phyloP scores from a whole-genome alignment of 164 flowering plant species.

The Aristolochia californica region DNA sequence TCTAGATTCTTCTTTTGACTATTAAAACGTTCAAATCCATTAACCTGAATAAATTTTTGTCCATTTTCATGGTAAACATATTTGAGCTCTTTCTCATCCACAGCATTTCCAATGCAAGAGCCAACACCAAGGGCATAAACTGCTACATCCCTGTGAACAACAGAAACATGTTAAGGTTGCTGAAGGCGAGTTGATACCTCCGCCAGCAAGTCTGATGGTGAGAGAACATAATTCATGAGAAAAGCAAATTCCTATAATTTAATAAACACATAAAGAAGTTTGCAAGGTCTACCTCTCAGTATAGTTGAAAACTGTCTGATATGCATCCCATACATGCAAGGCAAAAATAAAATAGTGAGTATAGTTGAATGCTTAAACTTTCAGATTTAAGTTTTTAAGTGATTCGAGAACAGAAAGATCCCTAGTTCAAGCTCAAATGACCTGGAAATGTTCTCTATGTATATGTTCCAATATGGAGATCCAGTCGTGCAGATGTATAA shows the following conservation, averaged over 20 bases:
- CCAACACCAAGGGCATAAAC: conserved; percentile 90
- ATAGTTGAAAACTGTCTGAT: conserved; percentile 40
- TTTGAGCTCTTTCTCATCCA: conserved; percentile 75
- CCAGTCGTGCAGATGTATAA: neutral
- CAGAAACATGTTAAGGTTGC: neutral
- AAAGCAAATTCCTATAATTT: neutral
- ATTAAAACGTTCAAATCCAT: neutral
- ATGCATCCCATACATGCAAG: conserved; percentile 6
- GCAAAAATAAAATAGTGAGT: neutral
- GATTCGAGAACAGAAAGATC: neutral
- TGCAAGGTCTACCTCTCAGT: conserved; percentile 43
- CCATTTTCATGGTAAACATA: conserved; percentile 77
- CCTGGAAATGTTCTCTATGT: neutral
- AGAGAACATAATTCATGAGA: neutral
- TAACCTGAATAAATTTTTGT: conserved; percentile 56
- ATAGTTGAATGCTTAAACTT: neutral
- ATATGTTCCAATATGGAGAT: neutral
- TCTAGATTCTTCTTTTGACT: no score
- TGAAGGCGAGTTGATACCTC: neutral
- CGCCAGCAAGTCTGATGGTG: neutral
- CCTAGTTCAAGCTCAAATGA: neutral
- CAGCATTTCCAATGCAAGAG: conserved; percentile 63
- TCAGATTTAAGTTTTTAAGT: neutral
- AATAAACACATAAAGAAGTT: neutral
- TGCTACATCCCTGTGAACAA: conserved; percentile 58